Base-by-base conservation (phyloP, 2,329 filamentous ascomycete genomes). In the Talaromyces sp. region DNA sequence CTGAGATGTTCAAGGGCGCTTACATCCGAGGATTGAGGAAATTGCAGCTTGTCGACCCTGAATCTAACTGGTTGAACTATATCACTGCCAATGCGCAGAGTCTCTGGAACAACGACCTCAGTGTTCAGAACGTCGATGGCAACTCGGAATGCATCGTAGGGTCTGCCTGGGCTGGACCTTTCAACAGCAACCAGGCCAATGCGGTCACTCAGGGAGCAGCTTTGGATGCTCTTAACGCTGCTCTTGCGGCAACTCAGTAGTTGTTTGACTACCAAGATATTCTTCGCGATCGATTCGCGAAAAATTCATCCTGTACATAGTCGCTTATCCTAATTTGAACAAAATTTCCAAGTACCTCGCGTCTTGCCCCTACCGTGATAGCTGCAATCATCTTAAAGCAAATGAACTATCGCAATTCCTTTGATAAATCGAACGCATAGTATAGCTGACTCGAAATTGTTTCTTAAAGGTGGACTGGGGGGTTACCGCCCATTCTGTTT, bases 1-100 rank as follows among this genome's bases (percentile, higher is more conserved):
- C 81, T 5, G 79, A 84, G 58, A 86, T 89, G 72, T 91, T 91
- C 82, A 91, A 91, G 74, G 89, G 89, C 17, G 78, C 90, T 53
- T 89, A 90, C 68, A 79, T 84, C 8, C 82, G 87, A 34, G 89
- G 89, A 71, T 76, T 91, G 19, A 80, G 81, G 34, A 83, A 84
- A 64, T 76, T 91, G 31, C 78, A 88, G 40, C 71, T 76, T 1
- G 82, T 75, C 3, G 80, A 79, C 2, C 82, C 83, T 0, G 77
- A 82, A 38, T 71, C 77, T 1, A 73, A 73, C 19, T 87, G 86
- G 71, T 77, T 76, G 17, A 72, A 77, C 1, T 87, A 87, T 67
- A 82, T 91, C 66, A 74, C 82, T 60, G 76, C 73, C 31, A 91
- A 90, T 69, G 88, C 88, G n/a, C 79, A 89, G 68, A 83, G 82